These are phyloP conservation scores for Penicillium brasilianum DNA, from an alignment of 2,329 filamentous ascomycete species.

Conservation along the genomic window DNA sequence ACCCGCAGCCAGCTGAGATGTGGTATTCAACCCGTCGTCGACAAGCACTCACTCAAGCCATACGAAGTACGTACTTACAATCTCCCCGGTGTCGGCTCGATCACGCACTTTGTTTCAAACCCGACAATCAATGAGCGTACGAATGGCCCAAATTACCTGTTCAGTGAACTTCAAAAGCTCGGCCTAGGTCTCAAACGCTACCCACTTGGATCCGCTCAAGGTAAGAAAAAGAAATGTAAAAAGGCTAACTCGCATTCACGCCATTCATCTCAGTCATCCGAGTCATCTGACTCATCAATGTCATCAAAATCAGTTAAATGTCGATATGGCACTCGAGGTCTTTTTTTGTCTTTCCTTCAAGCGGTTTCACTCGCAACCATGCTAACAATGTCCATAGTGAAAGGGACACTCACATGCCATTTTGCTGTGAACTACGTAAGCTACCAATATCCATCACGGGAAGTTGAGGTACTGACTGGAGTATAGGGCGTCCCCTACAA, in stretches of 20 bases:
- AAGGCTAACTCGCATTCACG: neutral
- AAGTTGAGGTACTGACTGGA: constrained; percentile 9
- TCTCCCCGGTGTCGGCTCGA: constrained; percentile 46
- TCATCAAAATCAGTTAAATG: neutral
- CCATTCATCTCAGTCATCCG: too few species aligned
- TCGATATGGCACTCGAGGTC: neutral
- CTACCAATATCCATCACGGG: neutral
- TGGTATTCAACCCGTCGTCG: constrained; percentile 32
- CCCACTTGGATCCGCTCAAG: constrained; percentile 38
- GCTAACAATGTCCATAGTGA: constrained; percentile 31
- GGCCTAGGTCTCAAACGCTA: constrained; percentile 56
- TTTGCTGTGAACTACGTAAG: constrained; percentile 57
- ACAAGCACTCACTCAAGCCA: constrained; percentile 36
- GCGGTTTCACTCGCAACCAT: neutral
- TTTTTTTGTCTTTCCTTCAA: neutral
- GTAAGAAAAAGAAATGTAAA: constrained; percentile 29
- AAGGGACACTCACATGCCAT: constrained; percentile 50
- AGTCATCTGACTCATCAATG: too few species aligned
- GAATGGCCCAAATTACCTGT: constrained; percentile 67
- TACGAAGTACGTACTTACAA: constrained; percentile 44
- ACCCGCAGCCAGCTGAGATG: constrained; percentile 34
- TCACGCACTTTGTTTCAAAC: constrained; percentile 64
- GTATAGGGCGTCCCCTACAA: constrained; percentile 63
- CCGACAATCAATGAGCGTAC: constrained; percentile 55
- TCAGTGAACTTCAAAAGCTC: constrained; percentile 53